These are phyloP conservation scores for Alternaria arbusti DNA, from an alignment of 2,329 filamentous ascomycete genomes.

Conservation along the genomic window DNA sequence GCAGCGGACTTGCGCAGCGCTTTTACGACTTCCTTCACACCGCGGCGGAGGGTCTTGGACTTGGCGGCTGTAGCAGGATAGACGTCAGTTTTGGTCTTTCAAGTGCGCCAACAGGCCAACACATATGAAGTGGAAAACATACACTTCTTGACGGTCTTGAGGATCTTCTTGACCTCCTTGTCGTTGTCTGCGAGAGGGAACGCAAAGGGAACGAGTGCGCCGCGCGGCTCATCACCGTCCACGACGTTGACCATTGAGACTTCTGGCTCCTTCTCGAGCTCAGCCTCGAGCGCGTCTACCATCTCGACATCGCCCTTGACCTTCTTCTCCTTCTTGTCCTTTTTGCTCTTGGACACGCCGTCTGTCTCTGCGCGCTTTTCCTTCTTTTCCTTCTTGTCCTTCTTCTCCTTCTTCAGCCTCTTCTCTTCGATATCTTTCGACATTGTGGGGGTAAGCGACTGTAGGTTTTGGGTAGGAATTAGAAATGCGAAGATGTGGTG, in stretches of 20 bases:
- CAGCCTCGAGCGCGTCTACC: constrained; percentile 60
- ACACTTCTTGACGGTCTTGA: constrained; percentile 70
- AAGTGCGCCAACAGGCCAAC: constrained; percentile 8
- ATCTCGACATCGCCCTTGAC: constrained; percentile 64
- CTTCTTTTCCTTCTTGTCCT: constrained; percentile 66
- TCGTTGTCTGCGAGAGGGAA: constrained; percentile 76
- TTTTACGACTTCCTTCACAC: constrained; percentile 99
- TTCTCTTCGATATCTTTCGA: constrained; percentile 48
- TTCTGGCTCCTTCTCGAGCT: constrained; percentile 68
- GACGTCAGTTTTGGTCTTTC: not conserved
- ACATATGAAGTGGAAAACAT: constrained; percentile 22
- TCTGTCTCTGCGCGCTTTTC: constrained; percentile 64
- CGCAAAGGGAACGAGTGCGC: constrained; percentile 81
- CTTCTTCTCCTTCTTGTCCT: constrained; percentile 68
- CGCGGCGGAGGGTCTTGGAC: constrained; percentile 93
- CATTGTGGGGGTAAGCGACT: constrained; percentile 31
- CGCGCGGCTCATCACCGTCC: constrained; percentile 48
- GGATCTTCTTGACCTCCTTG: constrained; percentile 72
- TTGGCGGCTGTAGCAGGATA: constrained; percentile 75
- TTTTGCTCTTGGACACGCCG: constrained; percentile 60
- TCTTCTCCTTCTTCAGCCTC: constrained; percentile 61
- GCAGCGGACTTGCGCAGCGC: constrained; percentile 88
- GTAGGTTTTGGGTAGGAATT: not conserved
- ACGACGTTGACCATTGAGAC: constrained; percentile 56
- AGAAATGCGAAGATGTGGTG: not conserved